Percentiles rank a stretch among this genome's conserved stretches.
Conservation (phyloP, 2,329 filamentous ascomycete species). For the Simplicillium aogashimaense region DNA sequence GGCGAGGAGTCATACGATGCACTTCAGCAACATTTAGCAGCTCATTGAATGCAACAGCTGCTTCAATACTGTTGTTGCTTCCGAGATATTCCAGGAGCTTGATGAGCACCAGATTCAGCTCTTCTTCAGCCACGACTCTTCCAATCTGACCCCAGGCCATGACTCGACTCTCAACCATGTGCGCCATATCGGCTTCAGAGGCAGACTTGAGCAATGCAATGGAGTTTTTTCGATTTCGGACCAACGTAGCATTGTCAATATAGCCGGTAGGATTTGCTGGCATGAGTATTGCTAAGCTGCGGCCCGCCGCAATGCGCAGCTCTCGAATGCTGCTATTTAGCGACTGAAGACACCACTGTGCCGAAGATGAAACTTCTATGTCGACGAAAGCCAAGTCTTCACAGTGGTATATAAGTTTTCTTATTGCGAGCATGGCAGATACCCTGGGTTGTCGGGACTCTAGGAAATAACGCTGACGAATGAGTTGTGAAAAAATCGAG, state of each 20-base stretch:
- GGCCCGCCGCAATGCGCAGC: slow-evolving; percentile 69
- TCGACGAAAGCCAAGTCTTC: slow-evolving; percentile 49
- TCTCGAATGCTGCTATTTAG: slow-evolving; percentile 79
- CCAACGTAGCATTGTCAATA: slow-evolving; percentile 15
- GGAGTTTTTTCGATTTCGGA: slow-evolving; percentile 50
- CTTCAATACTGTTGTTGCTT: slow-evolving; percentile 69
- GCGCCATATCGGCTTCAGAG: slow-evolving; percentile 56
- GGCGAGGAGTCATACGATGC: slow-evolving; percentile 50
- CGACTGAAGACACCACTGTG: slow-evolving; percentile 73
- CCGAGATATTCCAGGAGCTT: slow-evolving; percentile 81
- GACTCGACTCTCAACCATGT: slow-evolving; percentile 74
- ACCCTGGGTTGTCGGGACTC: slow-evolving; percentile 54
- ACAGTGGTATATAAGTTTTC: slow-evolving; percentile 60
- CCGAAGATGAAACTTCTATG: slow-evolving; percentile 56
- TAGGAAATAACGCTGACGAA: slow-evolving; percentile 33
- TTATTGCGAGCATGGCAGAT: slow-evolving; percentile 61
- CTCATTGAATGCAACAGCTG: slow-evolving; percentile 75
- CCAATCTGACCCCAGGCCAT: slow-evolving; percentile 81
- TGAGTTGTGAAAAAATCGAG: slow-evolving; percentile 33
- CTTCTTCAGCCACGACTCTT: slow-evolving; percentile 64
- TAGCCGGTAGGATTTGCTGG: slow-evolving; percentile 14
- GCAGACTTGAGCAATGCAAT: slow-evolving; percentile 63
- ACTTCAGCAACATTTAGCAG: slow-evolving; percentile 62
- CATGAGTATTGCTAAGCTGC: slow-evolving; percentile 58
- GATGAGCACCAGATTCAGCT: slow-evolving; percentile 77